Evolutionary conservation across 176 grass and related monocot genomes (phyloP).

Genomic region (Pontederia paniculata): DNA sequence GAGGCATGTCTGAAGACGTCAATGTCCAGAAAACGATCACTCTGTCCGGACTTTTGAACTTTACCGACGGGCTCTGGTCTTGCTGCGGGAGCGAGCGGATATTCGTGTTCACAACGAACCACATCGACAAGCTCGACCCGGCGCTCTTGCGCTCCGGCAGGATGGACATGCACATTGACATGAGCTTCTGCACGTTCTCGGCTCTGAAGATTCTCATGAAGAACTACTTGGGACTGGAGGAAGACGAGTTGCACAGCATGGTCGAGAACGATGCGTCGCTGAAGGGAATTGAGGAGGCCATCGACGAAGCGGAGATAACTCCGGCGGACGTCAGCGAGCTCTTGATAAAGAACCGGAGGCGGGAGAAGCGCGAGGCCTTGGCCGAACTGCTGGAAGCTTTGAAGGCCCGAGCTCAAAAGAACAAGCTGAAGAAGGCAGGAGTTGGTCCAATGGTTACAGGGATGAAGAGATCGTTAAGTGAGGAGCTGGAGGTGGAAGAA

Average conservation of each 20-base stretch:
- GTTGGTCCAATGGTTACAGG: too few relatives aligned
- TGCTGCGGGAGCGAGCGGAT: constrained; percentile 67
- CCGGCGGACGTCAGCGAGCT: constrained; percentile 63
- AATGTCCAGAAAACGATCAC: constrained; percentile 49
- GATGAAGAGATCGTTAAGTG: neutral
- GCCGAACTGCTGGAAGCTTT: constrained; percentile 36
- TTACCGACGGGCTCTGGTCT: constrained; percentile 79
- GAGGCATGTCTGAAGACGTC: constrained; percentile 9
- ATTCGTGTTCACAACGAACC: constrained; percentile 84
- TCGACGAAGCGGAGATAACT: constrained; percentile 20
- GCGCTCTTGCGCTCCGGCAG: constrained; percentile 70
- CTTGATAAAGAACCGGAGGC: constrained; percentile 51
- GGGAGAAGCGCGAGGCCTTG: constrained; percentile 25
- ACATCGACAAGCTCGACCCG: constrained; percentile 70
- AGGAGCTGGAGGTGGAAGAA: constrained; percentile 23
- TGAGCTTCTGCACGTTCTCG: constrained; percentile 61
- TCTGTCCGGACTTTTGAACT: constrained; percentile 66
- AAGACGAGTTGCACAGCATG: constrained; percentile 22
- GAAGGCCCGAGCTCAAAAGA: constrained; percentile 2
- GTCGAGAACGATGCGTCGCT: constrained; percentile 45
- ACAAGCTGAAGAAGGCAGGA: neutral
- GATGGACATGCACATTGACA: constrained; percentile 88
- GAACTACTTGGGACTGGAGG: constrained; percentile 54
- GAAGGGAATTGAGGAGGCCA: constrained; percentile 16
- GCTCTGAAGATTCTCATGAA: constrained; percentile 50